Evolutionary conservation across 495 filamentous ascomycete species (phyloP).

Genomic region (Penicillium antarcticum): DNA sequence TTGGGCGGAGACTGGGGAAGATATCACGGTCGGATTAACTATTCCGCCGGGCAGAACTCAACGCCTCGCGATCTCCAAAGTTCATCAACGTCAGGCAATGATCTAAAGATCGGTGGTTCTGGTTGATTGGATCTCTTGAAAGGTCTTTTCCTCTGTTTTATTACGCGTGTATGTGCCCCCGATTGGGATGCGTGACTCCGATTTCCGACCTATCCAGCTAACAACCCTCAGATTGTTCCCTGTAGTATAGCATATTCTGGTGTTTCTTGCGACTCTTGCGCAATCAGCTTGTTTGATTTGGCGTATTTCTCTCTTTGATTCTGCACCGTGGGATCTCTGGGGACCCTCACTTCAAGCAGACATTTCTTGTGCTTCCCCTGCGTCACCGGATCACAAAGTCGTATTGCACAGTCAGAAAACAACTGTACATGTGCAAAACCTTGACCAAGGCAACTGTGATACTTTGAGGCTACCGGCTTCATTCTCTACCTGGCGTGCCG

Average conservation of each 20-base stretch:
- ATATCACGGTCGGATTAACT: not conserved
- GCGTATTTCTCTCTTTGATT: not conserved
- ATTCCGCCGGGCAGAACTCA: constrained; percentile 2
- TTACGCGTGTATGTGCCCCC: not conserved
- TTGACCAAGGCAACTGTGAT: not conserved
- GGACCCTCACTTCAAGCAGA: too few species aligned
- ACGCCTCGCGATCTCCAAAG: not conserved
- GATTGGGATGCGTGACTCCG: too few species aligned
- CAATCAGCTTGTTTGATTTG: not conserved
- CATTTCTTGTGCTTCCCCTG: not conserved
- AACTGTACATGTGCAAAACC: not conserved
- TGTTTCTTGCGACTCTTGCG: not conserved
- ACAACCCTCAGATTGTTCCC: constrained; percentile 1
- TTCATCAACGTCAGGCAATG: constrained; percentile 1
- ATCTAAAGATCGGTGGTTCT: not conserved
- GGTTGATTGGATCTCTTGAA: not conserved
- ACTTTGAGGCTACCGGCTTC: not conserved
- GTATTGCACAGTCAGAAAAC: not conserved
- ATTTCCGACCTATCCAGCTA: not conserved
- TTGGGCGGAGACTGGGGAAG: not conserved
- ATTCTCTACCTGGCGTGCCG: too few species aligned
- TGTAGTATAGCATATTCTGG: constrained; percentile 5
- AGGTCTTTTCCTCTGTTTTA: not conserved
- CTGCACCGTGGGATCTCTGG: not conserved
- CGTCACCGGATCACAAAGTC: not conserved